These are phyloP conservation scores for Mucor velutinosus DNA, from an alignment of 371 early-diverging fungal genomes.

Conservation along the genomic window DNA sequence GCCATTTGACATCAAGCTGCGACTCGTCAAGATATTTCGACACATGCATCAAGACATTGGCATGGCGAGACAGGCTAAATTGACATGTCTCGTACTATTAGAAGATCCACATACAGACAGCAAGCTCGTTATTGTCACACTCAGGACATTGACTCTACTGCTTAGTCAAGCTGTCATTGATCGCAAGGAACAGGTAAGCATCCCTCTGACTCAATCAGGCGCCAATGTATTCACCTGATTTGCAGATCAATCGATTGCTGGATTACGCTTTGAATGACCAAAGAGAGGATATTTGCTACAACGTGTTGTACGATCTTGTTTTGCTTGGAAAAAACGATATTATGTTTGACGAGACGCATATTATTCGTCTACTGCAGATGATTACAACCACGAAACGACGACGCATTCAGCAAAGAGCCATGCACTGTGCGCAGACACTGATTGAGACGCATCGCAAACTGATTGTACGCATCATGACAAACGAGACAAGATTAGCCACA, in stretches of 20 bases:
- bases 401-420: slow-evolving; percentile 19
- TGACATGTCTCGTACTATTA: slow-evolving; percentile 47
- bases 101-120: slow-evolving; percentile 41
- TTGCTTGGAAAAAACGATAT: slow-evolving; percentile 34
- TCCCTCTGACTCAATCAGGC: not conserved
- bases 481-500: not conserved
- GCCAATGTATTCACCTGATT: too few relatives aligned
- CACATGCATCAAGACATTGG: slow-evolving; percentile 65
- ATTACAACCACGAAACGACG: slow-evolving; percentile 4
- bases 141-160: slow-evolving; percentile 51
- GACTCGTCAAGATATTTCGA: slow-evolving; percentile 54
- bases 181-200: slow-evolving; percentile 47
- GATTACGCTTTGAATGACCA: slow-evolving; percentile 35
- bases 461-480: slow-evolving; percentile 9
- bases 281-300: slow-evolving; percentile 31
- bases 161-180: slow-evolving; percentile 54
- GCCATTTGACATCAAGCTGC: slow-evolving; percentile 43
- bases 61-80: slow-evolving; percentile 54
- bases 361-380: slow-evolving; percentile 19
- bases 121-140: slow-evolving; percentile 40
- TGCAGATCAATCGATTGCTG: slow-evolving; percentile 39
- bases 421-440: slow-evolving; percentile 23
- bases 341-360: slow-evolving; percentile 31
- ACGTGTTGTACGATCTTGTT: slow-evolving; percentile 35
- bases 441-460: slow-evolving; percentile 26